Evolutionary conservation across 2,329 filamentous ascomycete species (phyloP).

Genomic region (Penicillium concentricum): DNA sequence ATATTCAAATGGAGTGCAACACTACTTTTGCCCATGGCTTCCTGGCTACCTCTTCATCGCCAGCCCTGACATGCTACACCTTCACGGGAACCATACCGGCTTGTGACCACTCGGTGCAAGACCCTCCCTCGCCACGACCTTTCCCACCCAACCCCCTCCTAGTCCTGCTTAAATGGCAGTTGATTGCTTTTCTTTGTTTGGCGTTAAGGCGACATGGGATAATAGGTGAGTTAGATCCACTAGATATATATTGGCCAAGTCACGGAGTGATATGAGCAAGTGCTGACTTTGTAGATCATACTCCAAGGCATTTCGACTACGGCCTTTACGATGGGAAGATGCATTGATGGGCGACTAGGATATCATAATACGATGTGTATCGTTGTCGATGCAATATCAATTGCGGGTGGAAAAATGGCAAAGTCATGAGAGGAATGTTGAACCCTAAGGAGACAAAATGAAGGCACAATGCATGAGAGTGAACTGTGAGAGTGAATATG

Average conservation of each 20-base stretch:
- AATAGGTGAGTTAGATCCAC: slow-evolving; percentile 10
- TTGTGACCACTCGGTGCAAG: slow-evolving; percentile 25
- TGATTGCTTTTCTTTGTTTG: slow-evolving; percentile 7
- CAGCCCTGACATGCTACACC: not conserved
- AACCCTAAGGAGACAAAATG: not conserved
- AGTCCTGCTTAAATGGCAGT: slow-evolving; percentile 34
- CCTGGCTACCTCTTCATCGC: not conserved
- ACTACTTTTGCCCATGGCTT: not conserved
- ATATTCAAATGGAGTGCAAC: slow-evolving; percentile 7
- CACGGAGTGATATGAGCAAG: not conserved
- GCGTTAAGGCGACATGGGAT: slow-evolving; percentile 12
- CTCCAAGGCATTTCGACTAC: not conserved
- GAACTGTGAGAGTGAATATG: not conserved
- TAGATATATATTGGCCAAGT: not conserved
- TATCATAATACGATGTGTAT: not conserved
- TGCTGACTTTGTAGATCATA: not conserved
- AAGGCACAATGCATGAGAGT: not conserved
- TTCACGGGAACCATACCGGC: slow-evolving; percentile 3
- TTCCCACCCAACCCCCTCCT: slow-evolving; percentile 41
- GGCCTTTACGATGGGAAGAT: not conserved
- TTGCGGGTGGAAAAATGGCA: not conserved
- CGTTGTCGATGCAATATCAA: not conserved
- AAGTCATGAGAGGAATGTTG: not conserved
- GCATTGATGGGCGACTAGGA: not conserved
- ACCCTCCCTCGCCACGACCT: slow-evolving; percentile 30